phyloP scores from a whole-genome alignment of 768 basidiomycete species.

The Termitomyces titanicus region DNA sequence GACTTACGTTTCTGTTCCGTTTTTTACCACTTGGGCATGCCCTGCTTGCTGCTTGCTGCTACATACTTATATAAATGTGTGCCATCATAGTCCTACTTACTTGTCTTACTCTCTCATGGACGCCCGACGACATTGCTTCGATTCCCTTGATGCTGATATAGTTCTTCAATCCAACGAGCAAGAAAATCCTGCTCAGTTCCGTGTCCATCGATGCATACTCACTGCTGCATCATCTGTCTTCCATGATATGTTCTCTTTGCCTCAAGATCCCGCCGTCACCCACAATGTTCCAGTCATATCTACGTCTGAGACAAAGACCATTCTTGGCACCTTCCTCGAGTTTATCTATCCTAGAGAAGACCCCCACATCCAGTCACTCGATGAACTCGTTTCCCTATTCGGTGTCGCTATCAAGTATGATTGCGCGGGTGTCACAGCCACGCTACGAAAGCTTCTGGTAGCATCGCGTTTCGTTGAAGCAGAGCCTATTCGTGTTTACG shows the following conservation, averaged over 20 bases:
- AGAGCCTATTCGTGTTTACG: conserved; percentile 61
- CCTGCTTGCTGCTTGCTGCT: conserved; percentile 4
- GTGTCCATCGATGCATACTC: conserved; percentile 60
- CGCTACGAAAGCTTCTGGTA: conserved; percentile 49
- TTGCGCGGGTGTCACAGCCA: conserved; percentile 38
- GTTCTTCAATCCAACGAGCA: conserved; percentile 42
- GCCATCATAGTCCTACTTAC: neutral
- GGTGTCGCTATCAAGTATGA: conserved; percentile 64
- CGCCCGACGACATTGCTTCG: conserved; percentile 36
- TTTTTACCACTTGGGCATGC: conserved; percentile 1
- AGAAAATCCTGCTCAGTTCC: conserved; percentile 43
- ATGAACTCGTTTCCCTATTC: conserved; percentile 50
- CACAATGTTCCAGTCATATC: conserved; percentile 43
- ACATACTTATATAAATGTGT: neutral
- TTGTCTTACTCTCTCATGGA: conserved; percentile 14
- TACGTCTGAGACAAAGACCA: conserved; percentile 45
- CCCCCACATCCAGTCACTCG: conserved; percentile 47
- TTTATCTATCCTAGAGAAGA: conserved; percentile 61
- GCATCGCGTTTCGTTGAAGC: conserved; percentile 43
- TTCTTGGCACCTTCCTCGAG: conserved; percentile 49
- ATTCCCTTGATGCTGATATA: conserved; percentile 48
- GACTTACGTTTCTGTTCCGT: neutral
- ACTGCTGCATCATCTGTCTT: conserved; percentile 67
- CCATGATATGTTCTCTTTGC: conserved; percentile 61
- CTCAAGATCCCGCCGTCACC: conserved; percentile 34